These are phyloP conservation scores for Fraxinus velutina DNA, from an alignment of 305 asterid genomes.

Conservation along the genomic window DNA sequence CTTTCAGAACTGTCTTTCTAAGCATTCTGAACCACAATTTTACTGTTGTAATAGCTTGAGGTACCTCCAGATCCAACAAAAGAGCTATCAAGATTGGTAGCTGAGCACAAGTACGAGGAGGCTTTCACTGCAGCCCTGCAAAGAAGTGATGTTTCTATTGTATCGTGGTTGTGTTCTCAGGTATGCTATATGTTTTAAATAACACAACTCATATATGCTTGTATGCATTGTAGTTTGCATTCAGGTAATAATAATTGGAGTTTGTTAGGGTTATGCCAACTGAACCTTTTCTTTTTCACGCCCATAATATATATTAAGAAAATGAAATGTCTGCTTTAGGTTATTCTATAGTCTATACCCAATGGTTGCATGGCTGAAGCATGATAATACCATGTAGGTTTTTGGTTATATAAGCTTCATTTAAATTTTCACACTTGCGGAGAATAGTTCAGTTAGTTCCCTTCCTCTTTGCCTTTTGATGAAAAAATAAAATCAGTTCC, in stretches of 20 bases:
- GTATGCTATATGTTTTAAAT: slow-evolving; percentile 34
- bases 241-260: not conserved
- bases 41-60: slow-evolving; percentile 42
- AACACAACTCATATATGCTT: not conserved
- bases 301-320: not conserved
- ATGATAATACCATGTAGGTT: not conserved
- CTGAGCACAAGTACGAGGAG: slow-evolving; percentile 77
- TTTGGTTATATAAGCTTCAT: not conserved
- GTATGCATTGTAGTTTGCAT: slow-evolving; percentile 17
- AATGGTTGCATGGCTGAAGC: not conserved
- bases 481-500: not conserved
- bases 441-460: not conserved
- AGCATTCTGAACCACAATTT: not conserved
- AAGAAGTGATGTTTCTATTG: slow-evolving; percentile 72
- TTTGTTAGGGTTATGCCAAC: not conserved
- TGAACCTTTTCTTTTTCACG: slow-evolving; percentile 10
- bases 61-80: slow-evolving; percentile 82
- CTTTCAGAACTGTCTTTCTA: slow-evolving; percentile 1
- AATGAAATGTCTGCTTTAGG: not conserved
- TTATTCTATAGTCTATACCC: not conserved
- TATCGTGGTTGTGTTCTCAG: slow-evolving; percentile 93
- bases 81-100: slow-evolving; percentile 69
- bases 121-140: slow-evolving; percentile 84
- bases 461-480: not conserved
- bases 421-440: not conserved